Evolutionary conservation across 495 filamentous ascomycete genomes (phyloP), one percentile per base, ranked within the genome.

Genomic region (Antarctomyces pellizariae): DNA sequence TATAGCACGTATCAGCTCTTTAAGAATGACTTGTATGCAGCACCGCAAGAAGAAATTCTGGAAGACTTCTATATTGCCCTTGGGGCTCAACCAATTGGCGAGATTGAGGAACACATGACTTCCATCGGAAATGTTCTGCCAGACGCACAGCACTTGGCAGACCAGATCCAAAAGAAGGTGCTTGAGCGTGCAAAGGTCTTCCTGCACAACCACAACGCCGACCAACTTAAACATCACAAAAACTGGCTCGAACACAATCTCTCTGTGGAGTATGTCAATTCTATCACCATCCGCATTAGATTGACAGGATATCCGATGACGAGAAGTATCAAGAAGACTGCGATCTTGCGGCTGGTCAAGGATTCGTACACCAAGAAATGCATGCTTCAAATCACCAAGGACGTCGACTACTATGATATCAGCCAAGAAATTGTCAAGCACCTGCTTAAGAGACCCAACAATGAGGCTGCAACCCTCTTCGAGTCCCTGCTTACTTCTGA

Each of bases 211-310:
- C 57, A 59, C 33, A 51, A 43, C 20, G 65, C 71, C 21, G 71
- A 82, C 29, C 49, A 61, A 5, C 65, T 95, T 33, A 74, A 71
- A 30, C 76, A 79, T 39, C 80, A 91, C 44, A 59, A 63, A 7
- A 70, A 65, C 37, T 99, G 86, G 86, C 54, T 95, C 5, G 80
- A 90, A 42, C 74, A 76, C 35, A 77, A 84, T 36, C 50, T 99
- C 7, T 57, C 51, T 5, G 73, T 95, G n/a, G 54, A 71, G 31
- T 57, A 67, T 22, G 82, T 91, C 7, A 58, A 62, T 11, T 69
- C 69, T 2, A 68, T 97, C 25, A 59, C 64, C 3, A 59, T 91
- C 24, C 67, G 71, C 13, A 62, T 72, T 26, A 72, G 73, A 13
- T 60, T 95, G 12, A 66, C 54, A 32, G 71, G 68, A 7, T 61